A percentile compares a stretch with the other conserved stretches of the same genome.
Evolutionary conservation across 2,329 filamentous ascomycete genomes (phyloP).

Genomic region (Fusarium piperis): DNA sequence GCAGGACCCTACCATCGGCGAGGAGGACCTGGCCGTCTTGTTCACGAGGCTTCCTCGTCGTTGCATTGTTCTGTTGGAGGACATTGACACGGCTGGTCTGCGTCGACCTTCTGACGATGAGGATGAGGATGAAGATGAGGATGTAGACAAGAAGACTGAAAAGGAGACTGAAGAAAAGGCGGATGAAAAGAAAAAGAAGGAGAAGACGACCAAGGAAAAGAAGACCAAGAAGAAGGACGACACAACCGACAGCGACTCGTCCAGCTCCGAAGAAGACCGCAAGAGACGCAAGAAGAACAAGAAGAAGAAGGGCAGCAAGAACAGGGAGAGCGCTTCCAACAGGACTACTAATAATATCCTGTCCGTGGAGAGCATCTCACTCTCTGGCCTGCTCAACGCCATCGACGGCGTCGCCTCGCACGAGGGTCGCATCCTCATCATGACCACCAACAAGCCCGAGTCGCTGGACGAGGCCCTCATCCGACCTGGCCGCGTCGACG

Average conservation of each 20-base stretch:
- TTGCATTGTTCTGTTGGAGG: constrained; percentile 74
- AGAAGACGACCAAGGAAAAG: constrained; percentile 18
- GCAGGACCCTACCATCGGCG: constrained; percentile 67
- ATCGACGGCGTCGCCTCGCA: constrained; percentile 85
- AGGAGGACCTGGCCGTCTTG: constrained; percentile 67
- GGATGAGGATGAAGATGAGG: constrained; percentile 40
- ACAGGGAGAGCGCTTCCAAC: constrained; percentile 25
- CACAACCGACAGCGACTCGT: constrained; percentile 28
- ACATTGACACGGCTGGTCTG: constrained; percentile 74
- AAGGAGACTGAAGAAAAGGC: constrained; percentile 13
- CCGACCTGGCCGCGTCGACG: constrained; percentile 76
- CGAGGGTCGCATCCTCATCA: constrained; percentile 81
- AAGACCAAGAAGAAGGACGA: constrained; percentile 44
- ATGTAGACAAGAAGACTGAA: constrained; percentile 22
- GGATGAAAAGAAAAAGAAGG: constrained; percentile 15
- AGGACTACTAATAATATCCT: constrained; percentile 39
- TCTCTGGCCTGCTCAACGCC: constrained; percentile 83
- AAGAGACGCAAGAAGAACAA: constrained; percentile 32
- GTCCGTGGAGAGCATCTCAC: constrained; percentile 65
- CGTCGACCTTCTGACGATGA: constrained; percentile 51
- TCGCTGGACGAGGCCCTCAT: constrained; percentile 78
- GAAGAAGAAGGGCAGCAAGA: constrained; percentile 22
- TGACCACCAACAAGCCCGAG: constrained; percentile 83
- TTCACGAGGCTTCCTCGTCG: constrained; percentile 69
- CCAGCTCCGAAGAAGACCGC: constrained; percentile 39